phyloP scores from a whole-genome alignment of 1,139 yeast species.

The Hansenula anomala region DNA sequence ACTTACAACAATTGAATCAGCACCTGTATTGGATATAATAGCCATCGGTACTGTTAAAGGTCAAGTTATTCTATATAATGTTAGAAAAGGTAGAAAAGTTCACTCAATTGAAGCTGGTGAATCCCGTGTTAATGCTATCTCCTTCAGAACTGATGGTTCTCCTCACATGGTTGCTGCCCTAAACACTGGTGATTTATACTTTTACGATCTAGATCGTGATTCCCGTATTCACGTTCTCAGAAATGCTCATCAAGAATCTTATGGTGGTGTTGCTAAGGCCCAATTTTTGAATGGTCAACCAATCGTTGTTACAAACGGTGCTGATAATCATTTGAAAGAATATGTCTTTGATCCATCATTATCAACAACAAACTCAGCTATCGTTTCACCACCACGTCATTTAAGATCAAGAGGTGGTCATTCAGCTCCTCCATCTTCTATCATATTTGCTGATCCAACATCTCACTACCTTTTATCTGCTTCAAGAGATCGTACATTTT shows the following conservation, averaged over 20 bases:
- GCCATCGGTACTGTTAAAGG: conserved; percentile 79
- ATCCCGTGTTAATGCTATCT: conserved; percentile 49
- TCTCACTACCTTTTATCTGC: conserved; percentile 87
- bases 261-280: conserved; percentile 79
- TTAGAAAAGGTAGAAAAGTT: conserved; percentile 59
- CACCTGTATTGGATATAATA: conserved; percentile 82
- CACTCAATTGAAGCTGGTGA: conserved; percentile 58
- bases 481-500: conserved; percentile 79
- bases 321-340: conserved; percentile 86
- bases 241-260: conserved; percentile 64
- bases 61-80: conserved; percentile 56
- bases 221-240: conserved; percentile 72
- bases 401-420: conserved; percentile 96
- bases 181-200: conserved; percentile 74
- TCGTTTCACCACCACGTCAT: conserved; percentile 86
- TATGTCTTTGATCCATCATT: conserved; percentile 90
- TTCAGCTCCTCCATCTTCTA: conserved; percentile 79
- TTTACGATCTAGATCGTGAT: conserved; percentile 73
- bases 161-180: conserved; percentile 81
- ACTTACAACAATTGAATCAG: conserved; percentile 63
- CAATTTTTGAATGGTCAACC: conserved; percentile 90
- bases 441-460: conserved; percentile 72
- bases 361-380: conserved; percentile 34
- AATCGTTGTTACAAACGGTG: conserved; percentile 85
- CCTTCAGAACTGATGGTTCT: conserved; percentile 91